These are phyloP conservation scores for Aspergillus arachidicola DNA, from an alignment of 2,329 filamentous ascomycete species.

Conservation along the genomic window DNA sequence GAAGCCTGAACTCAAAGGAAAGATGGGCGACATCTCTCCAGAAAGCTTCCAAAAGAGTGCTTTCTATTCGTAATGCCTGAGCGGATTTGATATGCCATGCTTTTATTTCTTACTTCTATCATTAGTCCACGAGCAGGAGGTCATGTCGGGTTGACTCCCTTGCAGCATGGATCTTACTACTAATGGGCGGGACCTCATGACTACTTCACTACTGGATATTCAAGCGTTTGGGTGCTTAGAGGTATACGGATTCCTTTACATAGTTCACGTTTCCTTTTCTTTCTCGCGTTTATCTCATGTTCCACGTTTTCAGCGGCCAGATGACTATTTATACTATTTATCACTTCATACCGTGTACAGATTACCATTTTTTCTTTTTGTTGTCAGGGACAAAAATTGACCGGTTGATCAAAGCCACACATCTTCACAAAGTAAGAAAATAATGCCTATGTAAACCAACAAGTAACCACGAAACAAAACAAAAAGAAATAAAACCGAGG, in stretches of 20 bases:
- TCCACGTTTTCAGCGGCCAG: not conserved
- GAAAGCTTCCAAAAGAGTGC: constrained; percentile 73
- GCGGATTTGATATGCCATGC: not conserved
- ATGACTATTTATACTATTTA: constrained; percentile 6
- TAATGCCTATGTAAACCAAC: not conserved
- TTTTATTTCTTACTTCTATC: constrained; percentile 14
- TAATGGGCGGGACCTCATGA: constrained; percentile 1
- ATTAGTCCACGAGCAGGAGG: constrained; percentile 11
- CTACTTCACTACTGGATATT: not conserved
- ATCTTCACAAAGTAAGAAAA: not conserved
- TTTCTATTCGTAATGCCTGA: constrained; percentile 60
- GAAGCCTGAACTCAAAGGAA: constrained; percentile 58
- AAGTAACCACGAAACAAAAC: not conserved
- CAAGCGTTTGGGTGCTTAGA: constrained; percentile 5
- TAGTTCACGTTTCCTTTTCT: not conserved
- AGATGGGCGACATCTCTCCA: constrained; percentile 65
- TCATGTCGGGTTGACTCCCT: not conserved
- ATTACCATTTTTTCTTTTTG: not conserved
- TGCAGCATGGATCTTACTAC: constrained; percentile 1
- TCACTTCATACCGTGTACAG: constrained; percentile 6
- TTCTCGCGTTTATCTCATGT: not conserved
- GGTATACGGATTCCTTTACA: not conserved
- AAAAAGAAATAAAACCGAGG: not conserved
- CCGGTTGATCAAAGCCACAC: not conserved
- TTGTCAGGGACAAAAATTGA: not conserved